Evolutionary conservation across 2,329 filamentous ascomycete genomes (phyloP), one percentile per base, ranked within the genome.

Genomic region (Sclerotinia subarctica): DNA sequence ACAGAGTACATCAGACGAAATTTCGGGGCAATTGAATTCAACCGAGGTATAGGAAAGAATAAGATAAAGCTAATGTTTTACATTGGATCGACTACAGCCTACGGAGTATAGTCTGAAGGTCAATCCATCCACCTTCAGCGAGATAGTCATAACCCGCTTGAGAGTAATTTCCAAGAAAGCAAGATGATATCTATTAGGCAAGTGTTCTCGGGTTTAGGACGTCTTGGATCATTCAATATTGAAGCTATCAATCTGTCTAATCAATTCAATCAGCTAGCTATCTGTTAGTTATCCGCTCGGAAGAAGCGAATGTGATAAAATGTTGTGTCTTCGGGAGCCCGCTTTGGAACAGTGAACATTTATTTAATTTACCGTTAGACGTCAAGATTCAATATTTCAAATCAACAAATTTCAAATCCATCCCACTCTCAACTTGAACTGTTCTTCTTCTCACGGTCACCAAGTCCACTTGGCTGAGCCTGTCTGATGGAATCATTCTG

Each of bases 401-500:
- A 60, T 47, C 57, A 47, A 47, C 57, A 47, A 60, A 47, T 49
- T 24, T 24, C 57, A 60, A 60, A 13, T 15, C 11, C 5, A 60
- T 47, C 57, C 57, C 57, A 60, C 57, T 60, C 42, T 29, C n/a
- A 19, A 60, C 44, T 26, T 47, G 2, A 49, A 60, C 42, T 21
- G 44, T 35, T 38, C 38, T 38, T 13, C 3, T 13, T 38, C 38
- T 38, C 38, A 38, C 38, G 11, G 3, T 38, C 38, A 38, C 8
- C 35, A 35, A 35, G 35, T 10, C 10, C 35, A 35, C 35, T 35
- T 35, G 10, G 46, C 52, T 38, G 52, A 66, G 46, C 64, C 42
- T 19, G 53, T 38, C 42, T 51, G 64, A 42, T 66, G 64, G 64
- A 59, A 66, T 59, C 53, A 51, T 51, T 60, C 64, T 59, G 44